phyloP scores from a whole-genome alignment of 192 early-diverging fungal genomes.

The Blastocladiella britannica region DNA sequence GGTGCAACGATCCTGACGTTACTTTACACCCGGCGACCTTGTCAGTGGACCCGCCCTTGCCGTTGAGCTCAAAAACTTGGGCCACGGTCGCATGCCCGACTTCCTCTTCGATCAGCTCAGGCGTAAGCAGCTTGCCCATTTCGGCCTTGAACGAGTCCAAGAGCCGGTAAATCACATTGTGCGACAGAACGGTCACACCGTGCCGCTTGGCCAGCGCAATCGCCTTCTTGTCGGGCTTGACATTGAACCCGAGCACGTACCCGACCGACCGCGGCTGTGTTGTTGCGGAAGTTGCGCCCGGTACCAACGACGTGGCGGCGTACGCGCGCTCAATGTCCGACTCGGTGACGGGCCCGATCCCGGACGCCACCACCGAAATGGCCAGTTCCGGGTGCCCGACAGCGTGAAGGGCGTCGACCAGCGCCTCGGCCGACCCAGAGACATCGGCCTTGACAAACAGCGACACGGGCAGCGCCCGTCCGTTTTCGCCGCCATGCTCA shows the following conservation, averaged over 20 bases:
- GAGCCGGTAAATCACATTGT: slow-evolving; percentile 81
- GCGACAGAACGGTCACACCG: slow-evolving; percentile 42
- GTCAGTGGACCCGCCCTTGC: slow-evolving; percentile 48
- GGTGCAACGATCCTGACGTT: slow-evolving; percentile 44
- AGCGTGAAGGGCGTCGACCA: slow-evolving; percentile 49
- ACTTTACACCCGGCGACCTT: slow-evolving; percentile 69
- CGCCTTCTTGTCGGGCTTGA: slow-evolving; percentile 59
- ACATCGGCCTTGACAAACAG: slow-evolving; percentile 54
- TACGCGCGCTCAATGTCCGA: slow-evolving; percentile 49
- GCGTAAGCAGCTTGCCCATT: slow-evolving; percentile 54
- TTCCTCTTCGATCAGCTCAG: slow-evolving; percentile 51
- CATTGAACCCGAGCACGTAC: slow-evolving; percentile 66
- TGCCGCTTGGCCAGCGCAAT: slow-evolving; percentile 30
- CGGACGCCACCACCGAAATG: slow-evolving; percentile 45
- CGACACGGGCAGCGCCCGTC: slow-evolving; percentile 9
- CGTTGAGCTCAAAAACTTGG: slow-evolving; percentile 62
- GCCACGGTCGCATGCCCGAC: slow-evolving; percentile 70
- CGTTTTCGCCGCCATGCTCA: no score
- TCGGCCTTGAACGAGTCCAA: slow-evolving; percentile 69
- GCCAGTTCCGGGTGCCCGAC: slow-evolving; percentile 57
- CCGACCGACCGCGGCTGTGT: background rate
- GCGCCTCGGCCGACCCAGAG: slow-evolving; percentile 76
- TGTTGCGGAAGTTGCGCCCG: slow-evolving; percentile 1
- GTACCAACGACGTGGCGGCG: slow-evolving; percentile 3
- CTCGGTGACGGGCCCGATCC: slow-evolving; percentile 70